Conservation (phyloP, 2,329 filamentous ascomycete species). For the Cryphonectria radicalis region DNA sequence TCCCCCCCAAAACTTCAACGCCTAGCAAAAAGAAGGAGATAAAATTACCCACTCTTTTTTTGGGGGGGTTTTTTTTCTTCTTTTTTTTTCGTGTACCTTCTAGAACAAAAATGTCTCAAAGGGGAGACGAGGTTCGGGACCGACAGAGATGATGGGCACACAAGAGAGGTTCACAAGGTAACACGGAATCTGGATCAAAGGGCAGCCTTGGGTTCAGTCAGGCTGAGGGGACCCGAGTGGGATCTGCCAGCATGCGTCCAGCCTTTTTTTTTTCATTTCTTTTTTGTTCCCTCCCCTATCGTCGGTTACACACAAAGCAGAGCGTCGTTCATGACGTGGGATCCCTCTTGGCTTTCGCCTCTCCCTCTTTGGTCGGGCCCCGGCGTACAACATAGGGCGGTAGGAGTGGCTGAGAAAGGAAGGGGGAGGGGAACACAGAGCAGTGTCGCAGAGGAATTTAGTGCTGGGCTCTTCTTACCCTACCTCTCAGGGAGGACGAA, state of each 20-base stretch:
- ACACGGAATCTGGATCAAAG: constrained; percentile 23
- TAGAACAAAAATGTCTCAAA: constrained; percentile 8
- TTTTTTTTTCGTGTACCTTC: background rate
- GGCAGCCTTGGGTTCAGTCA: constrained; percentile 2
- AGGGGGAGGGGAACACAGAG: background rate
- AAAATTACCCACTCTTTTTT: background rate
- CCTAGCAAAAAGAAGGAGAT: too few species aligned
- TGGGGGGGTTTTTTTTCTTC: too few species aligned
- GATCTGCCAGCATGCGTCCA: background rate
- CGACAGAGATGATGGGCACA: background rate
- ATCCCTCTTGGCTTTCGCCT: background rate
- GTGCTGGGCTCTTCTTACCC: background rate
- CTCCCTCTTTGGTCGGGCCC: background rate
- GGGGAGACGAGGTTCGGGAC: constrained; percentile 7
- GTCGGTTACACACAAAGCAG: background rate
- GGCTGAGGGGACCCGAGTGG: constrained; percentile 5
- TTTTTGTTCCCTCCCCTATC: too few species aligned
- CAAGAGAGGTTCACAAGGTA: constrained; percentile 13
- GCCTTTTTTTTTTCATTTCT: background rate
- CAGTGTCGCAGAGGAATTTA: background rate
- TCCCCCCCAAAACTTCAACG: background rate
- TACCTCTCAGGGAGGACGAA: background rate
- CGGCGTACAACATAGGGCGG: background rate
- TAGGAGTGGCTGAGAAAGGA: background rate
- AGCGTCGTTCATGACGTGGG: background rate